Base-by-base conservation (phyloP, 331 rosid species). In the Pyracantha coccinea region DNA sequence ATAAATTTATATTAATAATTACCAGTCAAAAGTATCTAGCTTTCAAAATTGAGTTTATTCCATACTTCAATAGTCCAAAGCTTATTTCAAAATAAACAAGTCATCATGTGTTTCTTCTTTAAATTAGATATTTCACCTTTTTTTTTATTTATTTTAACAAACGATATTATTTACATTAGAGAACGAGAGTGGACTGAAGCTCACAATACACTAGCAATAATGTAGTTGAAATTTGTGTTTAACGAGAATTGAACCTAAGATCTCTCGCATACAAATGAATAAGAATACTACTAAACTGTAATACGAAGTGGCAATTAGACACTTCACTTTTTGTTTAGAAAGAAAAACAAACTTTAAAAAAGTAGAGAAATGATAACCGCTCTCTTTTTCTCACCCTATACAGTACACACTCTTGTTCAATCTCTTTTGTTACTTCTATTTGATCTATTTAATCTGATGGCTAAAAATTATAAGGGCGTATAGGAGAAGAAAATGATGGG, bases 381-480 rank as follows among this genome's bases (percentile, higher is more conserved):
- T 0, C 20, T 16, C n/a, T 16, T 47, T 15, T 47, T 12, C 50
- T 41, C 0, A 3, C n/a, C 53, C 54, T 47, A 47, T 2, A 2
- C 3, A 16, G 3, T 5, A 47, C 14, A 16, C 3, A 0, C 3
- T 47, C 54, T 17, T 50, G 7, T 6, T 1, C 17, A 50, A 50
- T 50, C 10, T 50, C 10, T 1, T 17, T 50, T 50, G 57, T 50
- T 7, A 7, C 1, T 50, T 17, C 0, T 0, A 0, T 6, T 17
- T 50, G 3, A 50, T 50, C 0, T 50, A 50, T 50, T 50, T 21
- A 6, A 17, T 17, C 0, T 6, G 1, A 50, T 2, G 9, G 8
- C 55, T 6, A 17, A 0, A 50, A 16, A 50, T 6, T 5, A 17
- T 1, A 4, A 50, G 4, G 0, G 3, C 0, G 20, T 6, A 0